Conservation (phyloP, 352 stramenopile species). For the Phytophthora cactorum region DNA sequence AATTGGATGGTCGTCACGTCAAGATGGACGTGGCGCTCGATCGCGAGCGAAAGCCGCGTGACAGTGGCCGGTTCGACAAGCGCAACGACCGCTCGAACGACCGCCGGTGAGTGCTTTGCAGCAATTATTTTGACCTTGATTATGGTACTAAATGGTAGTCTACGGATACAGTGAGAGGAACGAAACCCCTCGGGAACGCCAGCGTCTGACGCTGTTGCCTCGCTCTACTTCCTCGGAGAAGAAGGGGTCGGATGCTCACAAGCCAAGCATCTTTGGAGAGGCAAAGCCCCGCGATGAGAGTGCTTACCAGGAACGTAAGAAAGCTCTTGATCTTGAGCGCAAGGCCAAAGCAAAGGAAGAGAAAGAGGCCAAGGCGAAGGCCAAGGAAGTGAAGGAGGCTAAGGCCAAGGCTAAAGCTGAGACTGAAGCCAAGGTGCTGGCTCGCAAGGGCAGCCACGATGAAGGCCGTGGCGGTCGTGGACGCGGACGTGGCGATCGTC, state of each 20-base stretch:
- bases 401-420: conserved; percentile 28
- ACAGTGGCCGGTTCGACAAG: conserved; percentile 59
- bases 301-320: conserved; percentile 75
- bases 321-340: conserved; percentile 30
- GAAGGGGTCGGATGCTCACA: conserved; percentile 40
- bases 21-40: conserved; percentile 81
- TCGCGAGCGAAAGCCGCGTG: conserved; percentile 52
- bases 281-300: conserved; percentile 83
- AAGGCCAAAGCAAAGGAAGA: conserved; percentile 44
- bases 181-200: conserved; percentile 53
- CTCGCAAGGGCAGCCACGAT: conserved; percentile 28
- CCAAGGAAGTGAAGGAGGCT: conserved; percentile 29
- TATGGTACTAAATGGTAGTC: conserved; percentile 10
- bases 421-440: conserved; percentile 18
- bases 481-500: conserved; percentile 49
- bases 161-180: conserved; percentile 28
- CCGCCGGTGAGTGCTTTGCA: conserved; percentile 37
- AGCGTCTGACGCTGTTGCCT: conserved; percentile 63
- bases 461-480: conserved; percentile 45
- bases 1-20: conserved; percentile 49
- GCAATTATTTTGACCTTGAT: neutral
- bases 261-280: conserved; percentile 83
- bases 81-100: conserved; percentile 51
- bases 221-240: conserved; percentile 54
- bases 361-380: conserved; percentile 41